Evolutionary conservation across 108 stramenopile species (phyloP), one percentile per base, ranked within the genome.

Genomic region (Pseudonitzschia pungens): DNA sequence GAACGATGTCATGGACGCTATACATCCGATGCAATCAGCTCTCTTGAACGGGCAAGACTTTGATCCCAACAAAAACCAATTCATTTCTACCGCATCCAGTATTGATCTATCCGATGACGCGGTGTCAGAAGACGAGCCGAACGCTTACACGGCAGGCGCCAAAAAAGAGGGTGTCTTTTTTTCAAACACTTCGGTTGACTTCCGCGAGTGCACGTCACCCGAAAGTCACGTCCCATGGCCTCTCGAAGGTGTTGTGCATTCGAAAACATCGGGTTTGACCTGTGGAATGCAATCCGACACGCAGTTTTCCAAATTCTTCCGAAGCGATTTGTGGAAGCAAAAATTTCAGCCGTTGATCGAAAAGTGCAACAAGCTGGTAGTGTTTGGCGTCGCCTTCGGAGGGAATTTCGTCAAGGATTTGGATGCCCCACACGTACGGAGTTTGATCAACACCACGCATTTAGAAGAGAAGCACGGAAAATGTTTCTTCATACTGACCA

Each of bases 401-500:
- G 66, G 66, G 24, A 50, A 67, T 29, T 67, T 67, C 21, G 66
- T 67, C 15, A 67, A 48, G 36, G 66, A 67, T 67, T 48, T 67
- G 26, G 66, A 67, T 50, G 66, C 66, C 7, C 66, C 66, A 48
- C 66, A 67, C 36, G 66, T 67, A 24, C 66, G 26, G 22, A 45
- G 10, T 15, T 28, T 67, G 44, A 22, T 67, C 20, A 67, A 67
- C 50, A 45, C 66, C 4, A 67, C 66, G 14, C 41, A 67, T 67
- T 50, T 67, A 15, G n/a, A 43, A 29, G 15, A 27, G 22, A 22
- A 27, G 28, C 66, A 67, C 22, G 66, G 44, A 45, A 20, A 24
- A 67, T 67, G 66, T 16, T 67, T 67, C 42, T 67, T 67, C 66
- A 67, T 67, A 40, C 42, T 67, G 28, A 67, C 66, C 9, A 48